Evolutionary conservation across 352 stramenopile species (phyloP).

Genomic region (Elongisporangium undulatum): DNA sequence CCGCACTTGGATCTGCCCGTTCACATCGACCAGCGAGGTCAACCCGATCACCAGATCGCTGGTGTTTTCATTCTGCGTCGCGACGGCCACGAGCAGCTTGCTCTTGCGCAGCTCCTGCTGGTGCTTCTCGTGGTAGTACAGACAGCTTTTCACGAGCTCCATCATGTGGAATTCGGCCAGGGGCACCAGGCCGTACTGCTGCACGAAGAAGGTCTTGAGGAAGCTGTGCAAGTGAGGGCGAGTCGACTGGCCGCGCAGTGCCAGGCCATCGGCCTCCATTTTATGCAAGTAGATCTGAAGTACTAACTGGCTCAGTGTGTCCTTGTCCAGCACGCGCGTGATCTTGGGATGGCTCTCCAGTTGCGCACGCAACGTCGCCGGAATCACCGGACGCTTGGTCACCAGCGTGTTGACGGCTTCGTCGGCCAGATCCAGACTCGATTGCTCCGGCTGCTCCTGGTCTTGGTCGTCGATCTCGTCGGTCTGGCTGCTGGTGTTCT

Average conservation of each 20-base stretch:
- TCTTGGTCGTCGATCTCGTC: slow-evolving; percentile 9
- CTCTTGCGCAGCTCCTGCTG: slow-evolving; percentile 17
- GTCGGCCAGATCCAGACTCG: slow-evolving; percentile 1
- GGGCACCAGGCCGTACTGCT: slow-evolving; percentile 43
- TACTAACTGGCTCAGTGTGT: slow-evolving; percentile 35
- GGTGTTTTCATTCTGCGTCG: not conserved
- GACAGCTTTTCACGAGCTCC: slow-evolving; percentile 57
- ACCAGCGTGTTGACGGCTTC: slow-evolving; percentile 8
- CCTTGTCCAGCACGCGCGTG: slow-evolving; percentile 48
- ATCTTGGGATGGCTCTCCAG: slow-evolving; percentile 43
- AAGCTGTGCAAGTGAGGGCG: slow-evolving; percentile 34
- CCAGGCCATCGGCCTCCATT: slow-evolving; percentile 36
- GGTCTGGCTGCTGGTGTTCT: slow-evolving; percentile 36
- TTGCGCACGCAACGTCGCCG: slow-evolving; percentile 39
- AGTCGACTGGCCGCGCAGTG: slow-evolving; percentile 16
- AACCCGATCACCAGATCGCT: slow-evolving; percentile 2
- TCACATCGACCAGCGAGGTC: not conserved
- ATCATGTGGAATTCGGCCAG: slow-evolving; percentile 70
- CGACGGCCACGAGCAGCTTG: slow-evolving; percentile 1
- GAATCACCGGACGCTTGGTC: slow-evolving; percentile 42
- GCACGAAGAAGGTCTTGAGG: slow-evolving; percentile 56
- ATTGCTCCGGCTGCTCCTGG: slow-evolving; percentile 1
- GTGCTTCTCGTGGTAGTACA: slow-evolving; percentile 49
- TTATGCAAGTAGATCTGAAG: slow-evolving; percentile 48
- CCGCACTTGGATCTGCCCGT: not conserved